These are phyloP conservation scores for Rhizoclosmatium sp. DNA, from an alignment of 192 early-diverging fungal species.

Conservation along the genomic window DNA sequence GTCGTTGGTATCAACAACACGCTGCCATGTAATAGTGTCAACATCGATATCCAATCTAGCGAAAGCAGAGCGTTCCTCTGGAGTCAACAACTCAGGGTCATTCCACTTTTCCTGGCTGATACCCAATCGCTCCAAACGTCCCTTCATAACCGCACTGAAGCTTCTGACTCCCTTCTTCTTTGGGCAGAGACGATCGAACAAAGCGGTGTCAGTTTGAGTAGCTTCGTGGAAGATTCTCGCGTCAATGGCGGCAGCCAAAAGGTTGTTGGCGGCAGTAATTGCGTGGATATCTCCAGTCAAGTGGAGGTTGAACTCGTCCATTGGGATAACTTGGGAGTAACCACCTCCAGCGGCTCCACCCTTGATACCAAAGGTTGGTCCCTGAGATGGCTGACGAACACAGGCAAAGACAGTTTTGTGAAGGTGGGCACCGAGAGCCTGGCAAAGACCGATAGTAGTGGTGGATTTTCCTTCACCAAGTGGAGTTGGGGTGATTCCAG, in stretches of 20 bases:
- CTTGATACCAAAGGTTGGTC: conserved; percentile 99
- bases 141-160: conserved; percentile 87
- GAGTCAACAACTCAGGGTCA: conserved; percentile 78
- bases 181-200: conserved; percentile 91
- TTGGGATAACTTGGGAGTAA: conserved; percentile 99
- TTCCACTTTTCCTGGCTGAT: conserved; percentile 71
- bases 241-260: conserved; percentile 97
- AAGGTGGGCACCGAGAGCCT: conserved; percentile 95
- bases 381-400: conserved; percentile 98
- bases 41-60: conserved; percentile 95
- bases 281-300: conserved; percentile 99
- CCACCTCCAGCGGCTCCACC: conserved; percentile 98
- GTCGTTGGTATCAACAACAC: conserved; percentile 96
- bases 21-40: conserved; percentile 95
- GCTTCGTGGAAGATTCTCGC: conserved; percentile 97
- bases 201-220: conserved; percentile 78
- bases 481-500: conserved; percentile 97
- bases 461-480: conserved; percentile 99
- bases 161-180: conserved; percentile 82
- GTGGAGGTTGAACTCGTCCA: conserved; percentile 99
- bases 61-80: conserved; percentile 80
- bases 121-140: conserved; percentile 80
- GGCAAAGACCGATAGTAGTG: conserved; percentile 91
- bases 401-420: conserved; percentile 90
- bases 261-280: conserved; percentile 96